Percentiles rank a stretch among this genome's conserved stretches.
Conservation (phyloP, 2,329 filamentous ascomycete species). For the Madurella fahalii region DNA sequence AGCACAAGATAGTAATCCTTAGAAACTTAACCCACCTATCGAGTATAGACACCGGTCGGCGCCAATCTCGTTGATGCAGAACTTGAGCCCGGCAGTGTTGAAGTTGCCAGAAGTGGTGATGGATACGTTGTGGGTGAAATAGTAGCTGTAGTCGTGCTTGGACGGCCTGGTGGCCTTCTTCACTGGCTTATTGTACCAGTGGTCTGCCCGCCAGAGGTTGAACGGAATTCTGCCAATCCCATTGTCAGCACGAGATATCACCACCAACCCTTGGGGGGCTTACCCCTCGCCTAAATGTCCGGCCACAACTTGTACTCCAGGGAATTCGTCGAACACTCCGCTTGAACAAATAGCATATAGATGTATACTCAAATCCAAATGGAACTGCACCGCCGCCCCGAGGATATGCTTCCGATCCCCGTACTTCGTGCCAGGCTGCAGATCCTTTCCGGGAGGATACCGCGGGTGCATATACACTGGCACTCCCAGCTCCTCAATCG, state of each 20-base stretch:
- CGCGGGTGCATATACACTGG: conserved; percentile 35
- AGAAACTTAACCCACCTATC: conserved; percentile 32
- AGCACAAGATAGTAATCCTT: neutral
- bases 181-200: conserved; percentile 43
- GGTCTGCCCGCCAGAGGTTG: conserved; percentile 38
- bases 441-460: conserved; percentile 30
- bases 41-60: conserved; percentile 38
- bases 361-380: conserved; percentile 42
- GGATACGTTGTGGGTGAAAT: conserved; percentile 39
- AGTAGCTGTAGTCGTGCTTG: conserved; percentile 38
- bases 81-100: conserved; percentile 38
- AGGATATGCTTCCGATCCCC: conserved; percentile 32
- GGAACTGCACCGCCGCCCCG: conserved; percentile 36
- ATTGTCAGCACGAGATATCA: neutral
- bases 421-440: conserved; percentile 27
- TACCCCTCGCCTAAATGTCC: conserved; percentile 42
- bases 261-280: conserved; percentile 9
- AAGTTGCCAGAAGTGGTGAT: conserved; percentile 41
- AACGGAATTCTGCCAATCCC: conserved; percentile 37
- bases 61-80: conserved; percentile 38
- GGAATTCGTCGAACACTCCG: conserved; percentile 41
- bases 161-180: conserved; percentile 36
- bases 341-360: conserved; percentile 42
- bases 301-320: conserved; percentile 38
- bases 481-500: conserved; percentile 31